Evolutionary conservation across 2,329 filamentous ascomycete genomes (phyloP), one percentile per base, ranked within the genome.

Genomic region (Exophiala sp.): DNA sequence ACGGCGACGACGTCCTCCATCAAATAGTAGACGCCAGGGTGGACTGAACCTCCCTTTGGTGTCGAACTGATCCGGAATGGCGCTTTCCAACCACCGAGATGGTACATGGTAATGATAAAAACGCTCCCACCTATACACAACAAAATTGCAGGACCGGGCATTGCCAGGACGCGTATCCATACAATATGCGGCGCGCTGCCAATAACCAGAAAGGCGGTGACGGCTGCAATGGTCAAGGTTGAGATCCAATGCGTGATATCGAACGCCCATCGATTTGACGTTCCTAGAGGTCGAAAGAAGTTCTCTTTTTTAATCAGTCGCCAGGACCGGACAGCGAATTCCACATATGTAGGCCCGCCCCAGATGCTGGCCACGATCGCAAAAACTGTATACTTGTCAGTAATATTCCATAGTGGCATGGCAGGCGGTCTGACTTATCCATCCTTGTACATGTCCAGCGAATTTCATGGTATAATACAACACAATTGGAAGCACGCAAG

Each of bases 1-100:
- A 88, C 85, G 3, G 82, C 83, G 11, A 86, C 78, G 20, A 86
- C 77, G 62, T 88, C 85, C 68, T 88, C 85, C 21, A 87, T 80
- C 29, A 87, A 75, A 46, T 84, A 85, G 61, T 85, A 84, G 1
- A 81, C 75, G 2, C 81, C 78, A 0, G 85, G 85, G 2, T 79
- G 76, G 53, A 86, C 79, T 4, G 68, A 71, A 12, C 75, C 76
- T 14, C 83, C 83, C 63, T 83, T 84, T 0, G 76, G 76, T 0
- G 82, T 81, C 1, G 84, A 86, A 49, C 82, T 85, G 57, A 87
- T 82, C 42, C 82, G 79, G 63, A 83, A 85, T 0, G 82, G 83
- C 16, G 62, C 62, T 62, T 71, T 72, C 57, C 65, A 68, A n/a
- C 73, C 71, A 20, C 47, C 24, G 14, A 56, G 41, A 43, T 52